Evolutionary conservation across 208 protist species (phyloP).

Genomic region (Jaenimonas drosophilae): DNA sequence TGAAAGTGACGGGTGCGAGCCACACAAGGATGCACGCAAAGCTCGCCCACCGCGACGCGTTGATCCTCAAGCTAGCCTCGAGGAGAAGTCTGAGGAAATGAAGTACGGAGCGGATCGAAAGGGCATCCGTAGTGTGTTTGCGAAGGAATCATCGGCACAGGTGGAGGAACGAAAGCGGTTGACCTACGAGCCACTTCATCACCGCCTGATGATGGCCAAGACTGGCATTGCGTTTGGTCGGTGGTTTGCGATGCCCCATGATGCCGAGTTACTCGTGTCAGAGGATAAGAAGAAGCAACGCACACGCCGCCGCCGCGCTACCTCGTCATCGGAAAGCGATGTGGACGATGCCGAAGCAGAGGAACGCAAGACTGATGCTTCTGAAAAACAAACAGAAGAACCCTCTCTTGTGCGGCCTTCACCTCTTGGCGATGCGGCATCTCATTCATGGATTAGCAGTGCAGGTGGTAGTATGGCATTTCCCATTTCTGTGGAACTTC

Average conservation of each 20-base stretch:
- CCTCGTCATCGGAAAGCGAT: background rate
- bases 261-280: constrained; percentile 5
- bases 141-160: constrained; percentile 47
- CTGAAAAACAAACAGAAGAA: background rate
- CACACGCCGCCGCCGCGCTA: constrained; percentile 4
- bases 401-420: no score
- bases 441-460: no score
- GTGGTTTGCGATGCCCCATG: constrained; percentile 38
- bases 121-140: constrained; percentile 72
- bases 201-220: constrained; percentile 36
- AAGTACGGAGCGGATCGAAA: constrained; percentile 58
- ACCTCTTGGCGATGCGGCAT: no score
- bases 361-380: no score
- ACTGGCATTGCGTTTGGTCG: constrained; percentile 45
- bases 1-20: no score
- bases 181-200: constrained; percentile 35
- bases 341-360: no score
- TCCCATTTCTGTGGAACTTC: constrained; percentile 64
- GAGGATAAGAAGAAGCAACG: constrained; percentile 6
- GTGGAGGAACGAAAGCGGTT: constrained; percentile 40
- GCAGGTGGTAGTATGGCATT: constrained; percentile 12
- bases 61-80: no score
- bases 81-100: no score
- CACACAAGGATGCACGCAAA: background rate
- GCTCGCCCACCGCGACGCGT: no score